Evolutionary conservation across 2,329 filamentous ascomycete genomes (phyloP).

Genomic region (Ramichloridium luteum): DNA sequence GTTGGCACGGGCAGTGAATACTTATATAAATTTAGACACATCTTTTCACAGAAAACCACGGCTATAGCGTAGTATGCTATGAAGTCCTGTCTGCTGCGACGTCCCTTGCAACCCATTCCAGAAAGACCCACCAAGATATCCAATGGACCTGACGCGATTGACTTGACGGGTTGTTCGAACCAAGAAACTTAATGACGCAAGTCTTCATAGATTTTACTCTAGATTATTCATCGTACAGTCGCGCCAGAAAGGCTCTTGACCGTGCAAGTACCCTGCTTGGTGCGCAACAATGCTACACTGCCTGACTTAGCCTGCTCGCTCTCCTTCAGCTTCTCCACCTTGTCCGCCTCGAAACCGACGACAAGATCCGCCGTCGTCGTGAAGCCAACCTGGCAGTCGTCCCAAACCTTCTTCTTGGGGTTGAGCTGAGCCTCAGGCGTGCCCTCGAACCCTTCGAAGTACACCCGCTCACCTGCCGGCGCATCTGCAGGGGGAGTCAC

Average conservation of each 20-base stretch:
- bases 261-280: slow-evolving; percentile 69
- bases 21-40: no score
- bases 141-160: no score
- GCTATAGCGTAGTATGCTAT: no score
- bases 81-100: no score
- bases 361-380: slow-evolving; percentile 71
- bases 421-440: slow-evolving; percentile 89
- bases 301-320: slow-evolving; percentile 35
- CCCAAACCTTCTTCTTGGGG: slow-evolving; percentile 99
- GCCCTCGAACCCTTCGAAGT: slow-evolving; percentile 88
- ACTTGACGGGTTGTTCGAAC: no score
- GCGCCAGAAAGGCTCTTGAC: slow-evolving; percentile 72
- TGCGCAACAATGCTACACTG: slow-evolving; percentile 54
- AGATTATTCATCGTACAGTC: slow-evolving; percentile 58
- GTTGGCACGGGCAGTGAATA: no score
- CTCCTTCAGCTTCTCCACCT: slow-evolving; percentile 62
- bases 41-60: no score
- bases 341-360: slow-evolving; percentile 73
- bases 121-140: no score
- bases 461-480: slow-evolving; percentile 75
- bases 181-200: no score
- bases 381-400: slow-evolving; percentile 91
- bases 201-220: not conserved
- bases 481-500: slow-evolving; percentile 69
- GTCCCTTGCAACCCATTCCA: no score